Evolutionary conservation across 306 rosid species (phyloP).

Genomic region (Cyamopsis tetragonoloba): DNA sequence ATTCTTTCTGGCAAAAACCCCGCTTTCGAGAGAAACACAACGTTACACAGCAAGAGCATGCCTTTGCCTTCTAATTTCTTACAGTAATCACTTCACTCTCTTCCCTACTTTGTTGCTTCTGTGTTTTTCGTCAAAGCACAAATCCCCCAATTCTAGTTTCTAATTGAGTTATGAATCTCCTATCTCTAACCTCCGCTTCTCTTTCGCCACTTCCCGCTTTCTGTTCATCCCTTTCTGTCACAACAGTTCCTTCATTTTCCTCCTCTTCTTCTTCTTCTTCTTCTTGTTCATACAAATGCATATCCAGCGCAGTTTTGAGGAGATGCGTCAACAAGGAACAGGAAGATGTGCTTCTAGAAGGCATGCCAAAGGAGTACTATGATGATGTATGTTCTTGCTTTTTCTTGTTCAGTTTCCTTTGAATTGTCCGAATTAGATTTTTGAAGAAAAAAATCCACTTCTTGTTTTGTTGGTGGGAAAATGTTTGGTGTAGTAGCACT

Average conservation of each 20-base stretch:
- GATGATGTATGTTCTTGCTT: constrained; percentile 62
- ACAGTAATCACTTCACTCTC: no score
- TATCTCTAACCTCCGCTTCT: constrained; percentile 28
- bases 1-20: no score
- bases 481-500: no score
- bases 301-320: constrained; percentile 46
- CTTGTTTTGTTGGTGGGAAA: not conserved
- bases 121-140: not conserved
- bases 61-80: not conserved
- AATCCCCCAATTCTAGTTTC: not conserved
- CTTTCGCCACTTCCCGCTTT: constrained; percentile 15
- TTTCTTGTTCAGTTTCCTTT: not conserved
- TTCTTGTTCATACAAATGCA: constrained; percentile 24
- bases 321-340: constrained; percentile 48
- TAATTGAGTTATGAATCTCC: constrained; percentile 15
- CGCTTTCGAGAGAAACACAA: no score
- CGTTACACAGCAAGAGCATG: not conserved
- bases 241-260: constrained; percentile 6
- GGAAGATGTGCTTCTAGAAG: constrained; percentile 63
- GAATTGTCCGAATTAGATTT: not conserved
- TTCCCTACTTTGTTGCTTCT: no score
- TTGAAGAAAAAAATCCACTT: not conserved
- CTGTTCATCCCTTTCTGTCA: not conserved
- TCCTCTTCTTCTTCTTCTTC: not conserved
- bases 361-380: constrained; percentile 86